phyloP scores from a whole-genome alignment of 768 basidiomycete species.

The Termitomyces bulborhizus region DNA sequence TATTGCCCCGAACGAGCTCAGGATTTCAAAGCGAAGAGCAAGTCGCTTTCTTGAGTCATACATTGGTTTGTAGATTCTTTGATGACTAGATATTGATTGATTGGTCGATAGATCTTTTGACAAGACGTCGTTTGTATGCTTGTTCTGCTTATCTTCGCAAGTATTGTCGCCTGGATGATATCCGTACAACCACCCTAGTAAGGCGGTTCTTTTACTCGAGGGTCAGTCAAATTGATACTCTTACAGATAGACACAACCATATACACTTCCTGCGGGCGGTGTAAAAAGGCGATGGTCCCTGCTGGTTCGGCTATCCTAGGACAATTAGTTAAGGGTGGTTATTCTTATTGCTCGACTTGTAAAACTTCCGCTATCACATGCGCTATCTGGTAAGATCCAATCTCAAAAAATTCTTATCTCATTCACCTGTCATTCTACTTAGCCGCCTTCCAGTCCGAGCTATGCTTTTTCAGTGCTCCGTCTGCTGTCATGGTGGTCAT shows the following conservation, averaged over 20 bases:
- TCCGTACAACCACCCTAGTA: conserved; percentile 51
- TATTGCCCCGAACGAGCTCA: conserved; percentile 54
- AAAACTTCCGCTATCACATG: conserved; percentile 42
- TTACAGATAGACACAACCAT: conserved; percentile 63
- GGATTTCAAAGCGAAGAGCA: conserved; percentile 35
- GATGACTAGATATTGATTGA: background rate
- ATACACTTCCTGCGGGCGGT: conserved; percentile 63
- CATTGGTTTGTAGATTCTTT: conserved; percentile 43
- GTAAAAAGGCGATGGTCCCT: conserved; percentile 52
- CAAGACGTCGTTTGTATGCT: conserved; percentile 53
- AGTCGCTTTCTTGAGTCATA: conserved; percentile 63
- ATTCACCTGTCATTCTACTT: background rate
- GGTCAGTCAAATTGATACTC: background rate
- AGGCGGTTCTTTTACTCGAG: conserved; percentile 10
- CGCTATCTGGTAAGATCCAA: conserved; percentile 60
- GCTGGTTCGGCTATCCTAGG: conserved; percentile 25
- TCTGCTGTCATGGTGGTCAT: conserved; percentile 80
- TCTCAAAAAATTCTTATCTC: background rate
- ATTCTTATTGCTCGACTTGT: conserved; percentile 56
- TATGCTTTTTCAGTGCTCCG: conserved; percentile 66
- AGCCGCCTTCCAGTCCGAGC: conserved; percentile 75
- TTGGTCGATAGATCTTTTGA: conserved; percentile 48
- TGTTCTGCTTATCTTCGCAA: conserved; percentile 76
- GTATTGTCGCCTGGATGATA: conserved; percentile 41
- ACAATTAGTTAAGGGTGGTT: conserved; percentile 30